These are phyloP conservation scores for Geotrichum candidum DNA, from an alignment of 1,139 yeast species.

Conservation along the genomic window DNA sequence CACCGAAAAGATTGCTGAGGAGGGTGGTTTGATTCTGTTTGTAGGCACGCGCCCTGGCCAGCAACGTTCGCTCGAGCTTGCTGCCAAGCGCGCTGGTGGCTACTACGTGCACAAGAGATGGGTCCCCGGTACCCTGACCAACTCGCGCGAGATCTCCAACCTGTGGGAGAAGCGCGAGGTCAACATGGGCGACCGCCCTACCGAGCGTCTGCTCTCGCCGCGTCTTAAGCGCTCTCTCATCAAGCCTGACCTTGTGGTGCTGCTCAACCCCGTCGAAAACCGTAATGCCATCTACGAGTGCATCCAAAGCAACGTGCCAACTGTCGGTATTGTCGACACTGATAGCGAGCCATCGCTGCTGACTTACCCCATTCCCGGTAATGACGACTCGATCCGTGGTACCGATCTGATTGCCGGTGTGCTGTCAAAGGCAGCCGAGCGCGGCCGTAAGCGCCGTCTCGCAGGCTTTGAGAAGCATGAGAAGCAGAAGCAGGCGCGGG, in stretches of 20 bases:
- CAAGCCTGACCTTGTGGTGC: slow-evolving; percentile 82
- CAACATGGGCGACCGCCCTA: slow-evolving; percentile 55
- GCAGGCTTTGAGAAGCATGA: slow-evolving; percentile 30
- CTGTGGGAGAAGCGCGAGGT: slow-evolving; percentile 59
- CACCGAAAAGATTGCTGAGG: slow-evolving; percentile 69
- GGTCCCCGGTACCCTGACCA: slow-evolving; percentile 94
- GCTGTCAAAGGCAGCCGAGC: slow-evolving; percentile 76
- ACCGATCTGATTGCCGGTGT: slow-evolving; percentile 76
- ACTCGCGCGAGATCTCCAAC: slow-evolving; percentile 65
- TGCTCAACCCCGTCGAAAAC: slow-evolving; percentile 85
- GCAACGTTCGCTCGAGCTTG: slow-evolving; percentile 65
- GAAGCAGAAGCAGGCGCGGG: slow-evolving; percentile 1
- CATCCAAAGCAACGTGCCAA: slow-evolving; percentile 75
- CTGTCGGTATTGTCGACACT: slow-evolving; percentile 90
- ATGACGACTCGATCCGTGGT: slow-evolving; percentile 86
- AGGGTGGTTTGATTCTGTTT: slow-evolving; percentile 78
- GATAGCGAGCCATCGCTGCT: slow-evolving; percentile 85
- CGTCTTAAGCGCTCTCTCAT: slow-evolving; percentile 38
- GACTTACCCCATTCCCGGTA: slow-evolving; percentile 93
- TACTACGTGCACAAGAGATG: slow-evolving; percentile 80
- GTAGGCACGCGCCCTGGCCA: slow-evolving; percentile 84
- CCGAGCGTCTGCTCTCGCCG: slow-evolving; percentile 50
- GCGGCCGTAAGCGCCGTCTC: slow-evolving; percentile 60
- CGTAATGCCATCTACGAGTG: slow-evolving; percentile 80
- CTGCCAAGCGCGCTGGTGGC: slow-evolving; percentile 73